Base-by-base conservation (phyloP, 2,329 filamentous ascomycete species). In the Diaporthe helianthi region DNA sequence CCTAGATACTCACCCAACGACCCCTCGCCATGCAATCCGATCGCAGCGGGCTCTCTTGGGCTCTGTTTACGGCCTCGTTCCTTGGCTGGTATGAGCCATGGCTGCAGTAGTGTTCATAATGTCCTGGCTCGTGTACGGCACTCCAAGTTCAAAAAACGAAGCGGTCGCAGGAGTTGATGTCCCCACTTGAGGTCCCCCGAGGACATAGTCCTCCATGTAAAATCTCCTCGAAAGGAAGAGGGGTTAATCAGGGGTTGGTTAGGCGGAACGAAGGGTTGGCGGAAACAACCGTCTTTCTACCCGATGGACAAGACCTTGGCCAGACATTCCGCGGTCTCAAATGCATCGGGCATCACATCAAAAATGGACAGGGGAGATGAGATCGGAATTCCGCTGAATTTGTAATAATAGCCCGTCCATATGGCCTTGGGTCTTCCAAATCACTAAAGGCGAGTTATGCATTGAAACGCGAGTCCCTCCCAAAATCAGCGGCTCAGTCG, bases 111-210 rank as follows among this genome's bases (percentile, higher is more conserved):
- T 36, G 24, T 47, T 4, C 6, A 10, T 44, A 4, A 12, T 44
- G 19, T 49, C 36, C 13, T 47, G 22, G 52, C 26, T 26, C 15
- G 22, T 36, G 8, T 36, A 7, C 7, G 29, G 41, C 17, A 46
- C 44, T 29, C 24, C 36, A n/a, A 19, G 5, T 17, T 3, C 22
- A 33, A 8, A 33, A 2, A 24, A 15, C 26, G 4, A 24, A 29
- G 26, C 41, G 24, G 15, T 8, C 19, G 29, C 44, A 4, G 69
- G 73, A 68, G 4, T 60, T 75, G n/a, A 31, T 74, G 24, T 70
- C 72, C 24, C 69, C 61, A 46, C 68, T 73, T 24, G 72, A 68
- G 17, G 68, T 72, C 47, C 68, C 52, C 67, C 5, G 69, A 69
- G 6, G 54, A 68, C 5, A 53, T 74, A 55, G 22, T 15, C 55